A percentile compares a stretch with the other conserved stretches of the same genome.
Conservation (phyloP, 805 yeast species). For the Kazachstania kunashirensis region DNA sequence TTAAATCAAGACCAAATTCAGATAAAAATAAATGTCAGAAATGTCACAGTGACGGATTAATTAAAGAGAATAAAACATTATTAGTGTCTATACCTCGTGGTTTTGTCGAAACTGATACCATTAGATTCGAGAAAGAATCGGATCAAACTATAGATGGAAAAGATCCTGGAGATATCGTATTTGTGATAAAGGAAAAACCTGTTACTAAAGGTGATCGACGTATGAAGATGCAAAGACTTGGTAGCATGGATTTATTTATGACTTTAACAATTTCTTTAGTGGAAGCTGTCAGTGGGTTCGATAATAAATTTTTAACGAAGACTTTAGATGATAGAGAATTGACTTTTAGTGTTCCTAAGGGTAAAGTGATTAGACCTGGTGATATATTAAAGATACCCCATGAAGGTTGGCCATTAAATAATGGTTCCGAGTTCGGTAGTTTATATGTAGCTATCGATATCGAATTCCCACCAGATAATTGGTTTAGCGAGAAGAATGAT, state of each 20-base stretch:
- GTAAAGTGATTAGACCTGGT: conserved; percentile 74
- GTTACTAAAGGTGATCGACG: conserved; percentile 40
- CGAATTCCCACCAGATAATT: conserved; percentile 75
- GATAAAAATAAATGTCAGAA: conserved; percentile 64
- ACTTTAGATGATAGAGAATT: conserved; percentile 77
- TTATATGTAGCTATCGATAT: conserved; percentile 60
- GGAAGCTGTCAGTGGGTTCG: conserved; percentile 81
- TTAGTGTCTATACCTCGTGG: conserved; percentile 76
- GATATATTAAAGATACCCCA: conserved; percentile 51
- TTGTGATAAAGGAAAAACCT: conserved; percentile 43
- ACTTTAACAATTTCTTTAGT: conserved; percentile 52
- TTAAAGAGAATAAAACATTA: conserved; percentile 57
- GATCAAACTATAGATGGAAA: conserved; percentile 64
- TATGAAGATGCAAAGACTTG: no score
- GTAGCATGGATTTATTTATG: conserved; percentile 64
- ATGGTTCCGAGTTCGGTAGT: conserved; percentile 42
- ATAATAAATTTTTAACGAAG: conserved; percentile 46
- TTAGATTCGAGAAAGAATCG: conserved; percentile 58
- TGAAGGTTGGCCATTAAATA: conserved; percentile 75
- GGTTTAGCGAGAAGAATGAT: conserved; percentile 73
- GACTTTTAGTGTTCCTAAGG: conserved; percentile 54
- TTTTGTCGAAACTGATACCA: conserved; percentile 47
- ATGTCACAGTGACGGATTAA: conserved; percentile 57
- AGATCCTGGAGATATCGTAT: conserved; percentile 65
- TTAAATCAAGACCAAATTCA: conserved; percentile 20